Base-by-base conservation (phyloP, 116 monocot genomes). In the Zostera marina region DNA sequence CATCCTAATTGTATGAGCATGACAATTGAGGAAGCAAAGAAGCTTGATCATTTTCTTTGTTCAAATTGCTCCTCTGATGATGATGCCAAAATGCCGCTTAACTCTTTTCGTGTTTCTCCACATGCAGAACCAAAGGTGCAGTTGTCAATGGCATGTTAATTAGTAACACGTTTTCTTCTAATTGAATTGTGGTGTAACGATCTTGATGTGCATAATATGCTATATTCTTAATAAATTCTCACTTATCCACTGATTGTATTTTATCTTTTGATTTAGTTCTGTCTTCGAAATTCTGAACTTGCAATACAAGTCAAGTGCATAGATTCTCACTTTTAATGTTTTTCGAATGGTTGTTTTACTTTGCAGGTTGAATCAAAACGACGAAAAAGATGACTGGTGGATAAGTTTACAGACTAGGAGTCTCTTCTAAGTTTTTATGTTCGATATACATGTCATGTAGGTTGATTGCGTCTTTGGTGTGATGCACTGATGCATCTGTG, bases 1-100 rank as follows among this genome's bases (percentile, higher is more conserved):
- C 87, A 87, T 53, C 87, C 87, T 47, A 66, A 70, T 42, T 87
- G 87, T 52, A 79, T 87, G 87, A 74, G 61, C 22, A 81, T 87
- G 87, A 81, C 68, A n/a, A 87, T 81, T 58, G 87, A 87, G 38
- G 73, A 87, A 56, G 87, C 87, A 63, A 87, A 87, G 60, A 81
- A 81, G 53, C 54, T 81, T 21, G 87, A 87, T 66, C 69, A 78
- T 63, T 87, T 87, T 61, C 68, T 73, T 19, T 87, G 87, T 64
- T 81, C 81, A 3, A 81, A 81, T 71, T 87, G 87, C 53, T 62
- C 71, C 16, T 60, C 76, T 52, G 81, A 78, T 8, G 81, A 81
- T 66, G 75, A 85, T 72, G 60, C 56, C 38, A 71, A 71, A 64
- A 63, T 49, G 21, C n/a, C 58, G 15, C 63, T 41, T 41, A 65